Evolutionary conservation across 306 rosid genomes (phyloP).

Genomic region (Fragaria ananassa): DNA sequence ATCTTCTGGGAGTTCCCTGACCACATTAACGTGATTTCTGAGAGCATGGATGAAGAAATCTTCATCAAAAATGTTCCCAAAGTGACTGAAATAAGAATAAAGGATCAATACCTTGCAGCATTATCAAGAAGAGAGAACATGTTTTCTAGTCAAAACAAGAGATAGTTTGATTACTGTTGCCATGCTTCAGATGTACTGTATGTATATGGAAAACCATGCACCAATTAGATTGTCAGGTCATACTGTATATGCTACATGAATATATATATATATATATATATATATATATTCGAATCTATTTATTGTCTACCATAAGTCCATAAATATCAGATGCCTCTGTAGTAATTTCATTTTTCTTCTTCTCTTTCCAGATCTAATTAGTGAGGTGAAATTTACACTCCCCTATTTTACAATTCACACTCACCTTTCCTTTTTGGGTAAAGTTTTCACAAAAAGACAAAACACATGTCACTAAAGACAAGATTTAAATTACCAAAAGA

Average conservation of each 20-base stretch:
- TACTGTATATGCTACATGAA: not conserved
- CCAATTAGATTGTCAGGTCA: not conserved
- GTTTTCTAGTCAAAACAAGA: not conserved
- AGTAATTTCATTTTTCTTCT: not conserved
- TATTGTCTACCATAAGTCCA: not conserved
- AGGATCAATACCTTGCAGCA: not conserved
- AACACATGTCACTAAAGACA: no score
- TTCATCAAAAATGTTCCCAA: constrained; percentile 86
- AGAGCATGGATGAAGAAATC: constrained; percentile 74
- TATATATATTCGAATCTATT: not conserved
- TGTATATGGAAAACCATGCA: not conserved
- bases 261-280: not conserved
- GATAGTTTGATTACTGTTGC: not conserved
- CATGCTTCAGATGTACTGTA: not conserved
- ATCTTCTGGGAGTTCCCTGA: constrained; percentile 73
- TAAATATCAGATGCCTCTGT: not conserved
- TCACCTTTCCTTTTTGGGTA: no score
- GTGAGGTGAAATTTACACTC: no score
- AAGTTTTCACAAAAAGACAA: no score
- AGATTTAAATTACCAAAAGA: no score
- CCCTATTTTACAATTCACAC: no score
- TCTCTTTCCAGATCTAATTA: not conserved
- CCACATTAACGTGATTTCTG: constrained; percentile 62
- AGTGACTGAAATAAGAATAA: constrained; percentile 56
- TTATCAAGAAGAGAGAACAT: not conserved